Conservation (phyloP, 1,139 yeast genomes). For the Candida sp. region DNA sequence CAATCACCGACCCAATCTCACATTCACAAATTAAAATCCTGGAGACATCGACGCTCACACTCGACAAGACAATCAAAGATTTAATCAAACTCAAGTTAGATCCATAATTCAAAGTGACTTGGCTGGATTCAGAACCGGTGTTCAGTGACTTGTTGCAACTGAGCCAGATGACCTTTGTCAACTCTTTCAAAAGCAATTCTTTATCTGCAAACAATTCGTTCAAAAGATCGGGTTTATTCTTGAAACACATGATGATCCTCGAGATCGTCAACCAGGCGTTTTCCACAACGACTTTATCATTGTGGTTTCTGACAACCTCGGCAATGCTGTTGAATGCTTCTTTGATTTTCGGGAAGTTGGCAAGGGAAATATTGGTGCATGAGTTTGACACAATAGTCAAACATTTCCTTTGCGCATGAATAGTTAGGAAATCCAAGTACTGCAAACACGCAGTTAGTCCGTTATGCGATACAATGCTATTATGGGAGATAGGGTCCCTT, state of each 20-base stretch:
- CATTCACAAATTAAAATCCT: slow-evolving; percentile 41
- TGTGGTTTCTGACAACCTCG: slow-evolving; percentile 59
- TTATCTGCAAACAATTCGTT: slow-evolving; percentile 47
- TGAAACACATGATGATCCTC: slow-evolving; percentile 60
- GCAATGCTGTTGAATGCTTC: slow-evolving; percentile 68
- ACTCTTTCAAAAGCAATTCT: slow-evolving; percentile 27
- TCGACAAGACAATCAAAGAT: slow-evolving; percentile 42
- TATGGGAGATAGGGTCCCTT: slow-evolving; percentile 53
- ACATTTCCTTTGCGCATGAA: slow-evolving; percentile 89
- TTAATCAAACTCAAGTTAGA: slow-evolving; percentile 45
- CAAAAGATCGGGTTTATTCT: slow-evolving; percentile 44
- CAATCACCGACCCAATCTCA: slow-evolving; percentile 44
- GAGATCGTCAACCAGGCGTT: slow-evolving; percentile 72
- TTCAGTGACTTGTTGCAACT: slow-evolving; percentile 34
- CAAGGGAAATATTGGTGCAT: slow-evolving; percentile 52
- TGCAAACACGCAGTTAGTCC: slow-evolving; percentile 72
- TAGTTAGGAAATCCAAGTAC: slow-evolving; percentile 86
- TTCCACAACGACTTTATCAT: slow-evolving; percentile 70
- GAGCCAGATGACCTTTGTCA: slow-evolving; percentile 28
- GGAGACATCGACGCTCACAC: slow-evolving; percentile 46
- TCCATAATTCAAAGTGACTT: slow-evolving; percentile 29
- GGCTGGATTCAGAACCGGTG: slow-evolving; percentile 17
- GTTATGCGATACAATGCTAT: slow-evolving; percentile 56
- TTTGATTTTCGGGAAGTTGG: slow-evolving; percentile 51
- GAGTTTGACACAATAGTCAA: slow-evolving; percentile 79